A percentile compares a stretch with the other conserved stretches of the same genome.
phyloP scores from a whole-genome alignment of 2,329 filamentous ascomycete genomes.

The Tothia fuscella region DNA sequence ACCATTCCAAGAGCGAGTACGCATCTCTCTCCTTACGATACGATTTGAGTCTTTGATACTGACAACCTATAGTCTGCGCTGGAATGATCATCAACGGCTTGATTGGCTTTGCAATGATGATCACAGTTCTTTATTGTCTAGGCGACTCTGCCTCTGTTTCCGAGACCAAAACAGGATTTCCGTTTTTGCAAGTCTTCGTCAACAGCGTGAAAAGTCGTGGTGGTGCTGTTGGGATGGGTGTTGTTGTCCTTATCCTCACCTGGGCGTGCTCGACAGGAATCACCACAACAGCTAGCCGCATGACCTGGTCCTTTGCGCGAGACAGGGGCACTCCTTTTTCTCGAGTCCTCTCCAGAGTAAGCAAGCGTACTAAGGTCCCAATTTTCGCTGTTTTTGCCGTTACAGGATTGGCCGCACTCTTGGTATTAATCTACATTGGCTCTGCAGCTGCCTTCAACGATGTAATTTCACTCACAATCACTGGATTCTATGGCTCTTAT shows the following conservation, averaged over 20 bases:
- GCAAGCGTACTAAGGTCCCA: conserved; percentile 18
- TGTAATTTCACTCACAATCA: conserved; percentile 32
- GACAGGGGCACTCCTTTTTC: conserved; percentile 11
- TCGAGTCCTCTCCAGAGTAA: conserved; percentile 14
- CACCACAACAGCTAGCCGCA: conserved; percentile 13
- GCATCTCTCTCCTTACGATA: too few species aligned
- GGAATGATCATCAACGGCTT: conserved; percentile 14
- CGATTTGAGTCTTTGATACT: too few species aligned
- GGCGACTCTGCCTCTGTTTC: conserved; percentile 4
- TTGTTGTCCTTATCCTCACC: conserved; percentile 18
- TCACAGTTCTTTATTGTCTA: conserved; percentile 19
- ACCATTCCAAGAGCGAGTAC: conserved; percentile 19
- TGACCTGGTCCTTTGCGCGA: conserved; percentile 12
- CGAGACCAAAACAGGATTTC: conserved; percentile 10
- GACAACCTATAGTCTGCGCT: too few species aligned
- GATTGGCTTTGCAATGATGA: conserved; percentile 13
- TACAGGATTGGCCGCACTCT: conserved; percentile 39
- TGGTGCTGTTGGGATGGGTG: conserved; percentile 8
- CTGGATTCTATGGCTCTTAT: conserved; percentile 34
- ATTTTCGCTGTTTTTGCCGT: conserved; percentile 30
- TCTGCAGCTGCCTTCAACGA: conserved; percentile 32
- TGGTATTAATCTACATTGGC: conserved; percentile 33
- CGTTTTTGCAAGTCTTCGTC: conserved; percentile 11
- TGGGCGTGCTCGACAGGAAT: conserved; percentile 24
- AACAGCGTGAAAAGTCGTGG: background rate